Conservation (phyloP, 176 grass and related monocot species). For the Melocanna baccifera region DNA sequence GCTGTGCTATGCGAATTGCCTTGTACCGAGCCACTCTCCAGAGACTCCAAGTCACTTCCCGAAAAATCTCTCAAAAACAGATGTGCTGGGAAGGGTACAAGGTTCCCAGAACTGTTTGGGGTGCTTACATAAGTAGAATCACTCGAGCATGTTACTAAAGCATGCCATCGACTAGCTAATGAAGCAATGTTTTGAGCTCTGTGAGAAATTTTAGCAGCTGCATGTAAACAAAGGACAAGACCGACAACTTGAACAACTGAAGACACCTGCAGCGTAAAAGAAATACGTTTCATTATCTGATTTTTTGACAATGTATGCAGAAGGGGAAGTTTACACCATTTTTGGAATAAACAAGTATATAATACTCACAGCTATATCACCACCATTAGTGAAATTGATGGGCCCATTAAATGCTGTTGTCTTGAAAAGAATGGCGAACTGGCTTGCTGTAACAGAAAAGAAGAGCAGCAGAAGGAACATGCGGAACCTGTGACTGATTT, state of each 20-base stretch:
- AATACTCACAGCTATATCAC: slow-evolving; percentile 83
- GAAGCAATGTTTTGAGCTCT: slow-evolving; percentile 81
- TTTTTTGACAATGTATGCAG: neutral
- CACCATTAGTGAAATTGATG: slow-evolving; percentile 80
- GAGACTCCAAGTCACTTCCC: slow-evolving; percentile 75
- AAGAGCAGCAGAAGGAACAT: slow-evolving; percentile 84
- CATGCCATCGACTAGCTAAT: slow-evolving; percentile 86
- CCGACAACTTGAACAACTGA: slow-evolving; percentile 91
- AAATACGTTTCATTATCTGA: slow-evolving; percentile 15
- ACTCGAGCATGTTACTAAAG: slow-evolving; percentile 63
- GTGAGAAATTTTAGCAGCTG: slow-evolving; percentile 90
- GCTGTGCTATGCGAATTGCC: slow-evolving; percentile 46
- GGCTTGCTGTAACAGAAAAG: slow-evolving; percentile 63
- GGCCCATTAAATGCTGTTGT: slow-evolving; percentile 65
- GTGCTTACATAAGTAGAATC: slow-evolving; percentile 44
- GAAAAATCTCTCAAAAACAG: slow-evolving; percentile 55
- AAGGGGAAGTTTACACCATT: neutral
- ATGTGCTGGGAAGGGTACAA: slow-evolving; percentile 52
- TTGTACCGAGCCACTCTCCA: slow-evolving; percentile 48
- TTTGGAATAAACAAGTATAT: neutral
- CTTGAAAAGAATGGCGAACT: slow-evolving; percentile 72
- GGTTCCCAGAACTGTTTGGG: slow-evolving; percentile 56
- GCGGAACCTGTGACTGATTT: slow-evolving; percentile 95
- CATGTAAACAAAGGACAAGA: slow-evolving; percentile 68
- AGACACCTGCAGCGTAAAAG: slow-evolving; percentile 52